Percentiles rank a stretch among this genome's conserved stretches.
phyloP scores from a whole-genome alignment of 345 rosid species.

The Psidium friedrichsthalianum region DNA sequence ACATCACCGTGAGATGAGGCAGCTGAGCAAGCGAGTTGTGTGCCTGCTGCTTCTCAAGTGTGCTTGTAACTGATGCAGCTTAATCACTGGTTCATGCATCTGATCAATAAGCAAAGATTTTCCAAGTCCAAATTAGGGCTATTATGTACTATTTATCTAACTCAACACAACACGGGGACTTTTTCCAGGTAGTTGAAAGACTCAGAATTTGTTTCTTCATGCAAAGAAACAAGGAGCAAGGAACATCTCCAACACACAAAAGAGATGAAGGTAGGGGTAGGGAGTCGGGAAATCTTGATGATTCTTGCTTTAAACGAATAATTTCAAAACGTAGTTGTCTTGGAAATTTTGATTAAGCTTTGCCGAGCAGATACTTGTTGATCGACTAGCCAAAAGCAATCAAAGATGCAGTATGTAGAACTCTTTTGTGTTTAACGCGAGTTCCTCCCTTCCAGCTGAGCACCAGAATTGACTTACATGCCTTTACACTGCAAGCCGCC shows the following conservation, averaged over 20 bases:
- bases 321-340: not conserved
- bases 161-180: not conserved
- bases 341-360: not conserved
- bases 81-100: constrained; percentile 38
- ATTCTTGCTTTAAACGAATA: not conserved
- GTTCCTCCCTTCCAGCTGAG: not conserved
- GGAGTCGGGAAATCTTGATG: not conserved
- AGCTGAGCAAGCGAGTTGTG: not conserved
- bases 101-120: constrained; percentile 6
- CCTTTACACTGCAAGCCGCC: not conserved
- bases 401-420: not conserved
- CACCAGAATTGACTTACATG: not conserved
- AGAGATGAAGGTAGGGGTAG: not conserved
- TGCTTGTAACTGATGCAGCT: constrained; percentile 15
- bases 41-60: constrained; percentile 13
- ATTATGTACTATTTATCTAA: not conserved
- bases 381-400: not conserved
- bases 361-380: not conserved
- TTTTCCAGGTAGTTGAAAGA: not conserved
- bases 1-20: not conserved
- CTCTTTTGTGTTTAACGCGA: not conserved
- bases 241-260: not conserved
- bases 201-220: not conserved
- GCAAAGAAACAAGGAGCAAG: not conserved
- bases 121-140: not conserved